phyloP scores from a whole-genome alignment of 2,329 filamentous ascomycete species.

The Metarhizium brunneum region DNA sequence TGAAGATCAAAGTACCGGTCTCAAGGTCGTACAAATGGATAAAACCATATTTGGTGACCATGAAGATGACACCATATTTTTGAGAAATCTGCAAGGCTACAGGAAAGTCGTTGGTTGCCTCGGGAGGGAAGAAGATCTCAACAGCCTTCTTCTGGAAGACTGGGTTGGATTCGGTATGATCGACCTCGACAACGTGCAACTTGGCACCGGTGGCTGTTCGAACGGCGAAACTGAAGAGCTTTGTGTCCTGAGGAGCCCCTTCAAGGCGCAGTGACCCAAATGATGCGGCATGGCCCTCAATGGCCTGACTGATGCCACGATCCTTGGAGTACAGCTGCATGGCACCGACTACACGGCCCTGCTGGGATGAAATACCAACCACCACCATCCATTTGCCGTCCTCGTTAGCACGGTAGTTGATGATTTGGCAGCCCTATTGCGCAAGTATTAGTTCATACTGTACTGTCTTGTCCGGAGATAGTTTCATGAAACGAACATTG shows the following conservation, averaged over 20 bases:
- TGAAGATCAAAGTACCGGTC: slow-evolving; percentile 91
- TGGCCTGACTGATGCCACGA: slow-evolving; percentile 92
- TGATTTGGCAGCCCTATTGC: slow-evolving; percentile 84
- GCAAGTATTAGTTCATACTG: slow-evolving; percentile 4
- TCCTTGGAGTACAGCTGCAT: slow-evolving; percentile 98
- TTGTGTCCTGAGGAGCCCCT: slow-evolving; percentile 81
- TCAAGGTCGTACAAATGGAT: slow-evolving; percentile 98
- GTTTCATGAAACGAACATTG: slow-evolving; percentile 45
- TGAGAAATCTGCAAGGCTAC: slow-evolving; percentile 95
- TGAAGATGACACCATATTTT: slow-evolving; percentile 93
- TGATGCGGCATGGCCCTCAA: slow-evolving; percentile 92
- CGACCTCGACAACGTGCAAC: slow-evolving; percentile 95
- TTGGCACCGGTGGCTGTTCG: slow-evolving; percentile 84
- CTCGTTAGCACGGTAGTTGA: slow-evolving; percentile 95
- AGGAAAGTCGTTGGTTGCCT: slow-evolving; percentile 94
- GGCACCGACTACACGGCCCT: slow-evolving; percentile 85
- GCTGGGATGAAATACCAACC: slow-evolving; percentile 88
- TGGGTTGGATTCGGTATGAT: slow-evolving; percentile 83
- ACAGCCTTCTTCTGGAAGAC: slow-evolving; percentile 92
- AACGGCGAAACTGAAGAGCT: slow-evolving; percentile 94
- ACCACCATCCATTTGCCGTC: slow-evolving; percentile 99
- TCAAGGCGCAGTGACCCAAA: slow-evolving; percentile 87
- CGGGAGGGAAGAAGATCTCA: slow-evolving; percentile 93
- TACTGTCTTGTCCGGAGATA: background rate
- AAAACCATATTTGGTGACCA: slow-evolving; percentile 98